Evolutionary conservation across 2,329 filamentous ascomycete genomes (phyloP).

Genomic region (Alternaria arborescens): DNA sequence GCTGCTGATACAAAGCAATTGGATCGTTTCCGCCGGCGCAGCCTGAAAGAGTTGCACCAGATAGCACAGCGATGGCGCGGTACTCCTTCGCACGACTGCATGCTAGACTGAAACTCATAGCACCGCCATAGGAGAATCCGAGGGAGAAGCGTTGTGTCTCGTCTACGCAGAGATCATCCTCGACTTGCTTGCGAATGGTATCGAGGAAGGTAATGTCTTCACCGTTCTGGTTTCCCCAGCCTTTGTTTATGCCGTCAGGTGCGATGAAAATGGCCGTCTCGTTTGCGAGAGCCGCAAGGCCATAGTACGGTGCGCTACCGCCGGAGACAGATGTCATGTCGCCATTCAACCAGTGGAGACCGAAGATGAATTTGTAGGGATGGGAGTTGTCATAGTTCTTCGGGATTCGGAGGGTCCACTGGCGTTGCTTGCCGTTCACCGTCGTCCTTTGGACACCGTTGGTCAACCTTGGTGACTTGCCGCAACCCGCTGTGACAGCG

Average conservation of each 20-base stretch:
- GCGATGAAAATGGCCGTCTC: conserved; percentile 56
- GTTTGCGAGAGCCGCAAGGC: conserved; percentile 48
- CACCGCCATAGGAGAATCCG: conserved; percentile 58
- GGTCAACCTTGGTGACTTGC: conserved; percentile 22
- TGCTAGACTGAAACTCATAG: conserved; percentile 55
- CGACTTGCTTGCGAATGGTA: conserved; percentile 50
- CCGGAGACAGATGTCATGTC: conserved; percentile 48
- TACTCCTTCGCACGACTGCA: conserved; percentile 53
- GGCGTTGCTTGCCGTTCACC: conserved; percentile 29
- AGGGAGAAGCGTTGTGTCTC: conserved; percentile 54
- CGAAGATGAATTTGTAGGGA: conserved; percentile 55
- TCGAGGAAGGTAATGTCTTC: conserved; percentile 56
- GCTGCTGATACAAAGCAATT: conserved; percentile 53
- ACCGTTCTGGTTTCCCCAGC: conserved; percentile 56
- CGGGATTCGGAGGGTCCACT: conserved; percentile 40
- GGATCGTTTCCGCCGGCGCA: conserved; percentile 49
- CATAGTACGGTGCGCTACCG: conserved; percentile 50
- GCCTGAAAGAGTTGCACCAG: conserved; percentile 29
- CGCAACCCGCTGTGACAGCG: conserved; percentile 23
- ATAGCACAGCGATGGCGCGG: conserved; percentile 50
- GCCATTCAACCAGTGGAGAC: conserved; percentile 54
- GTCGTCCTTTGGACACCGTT: conserved; percentile 27
- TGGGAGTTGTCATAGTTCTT: conserved; percentile 52
- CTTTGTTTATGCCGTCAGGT: conserved; percentile 52
- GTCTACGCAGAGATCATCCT: conserved; percentile 56